Percentiles rank a stretch among this genome's conserved stretches.
Evolutionary conservation across 2,329 filamentous ascomycete genomes (phyloP).

Genomic region (Ceratocystis ficicola): DNA sequence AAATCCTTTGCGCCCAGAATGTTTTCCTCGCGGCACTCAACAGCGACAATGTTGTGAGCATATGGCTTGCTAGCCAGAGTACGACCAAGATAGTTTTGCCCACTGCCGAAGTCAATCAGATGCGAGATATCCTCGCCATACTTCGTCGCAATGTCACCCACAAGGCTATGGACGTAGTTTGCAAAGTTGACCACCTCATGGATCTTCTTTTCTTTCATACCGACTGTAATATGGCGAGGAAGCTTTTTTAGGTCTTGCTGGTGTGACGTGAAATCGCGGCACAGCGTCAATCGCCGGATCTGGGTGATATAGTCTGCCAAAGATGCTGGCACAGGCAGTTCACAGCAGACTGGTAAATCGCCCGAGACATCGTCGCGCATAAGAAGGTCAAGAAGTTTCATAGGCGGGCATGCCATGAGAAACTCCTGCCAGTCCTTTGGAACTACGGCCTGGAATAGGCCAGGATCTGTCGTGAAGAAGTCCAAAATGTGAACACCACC

Average conservation of each 20-base stretch:
- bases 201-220: slow-evolving; percentile 92
- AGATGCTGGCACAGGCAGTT: slow-evolving; percentile 37
- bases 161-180: slow-evolving; percentile 58
- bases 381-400: slow-evolving; percentile 67
- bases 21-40: slow-evolving; percentile 78
- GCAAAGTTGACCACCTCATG: slow-evolving; percentile 90
- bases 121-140: slow-evolving; percentile 58
- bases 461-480: slow-evolving; percentile 78
- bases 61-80: slow-evolving; percentile 77
- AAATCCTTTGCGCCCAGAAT: slow-evolving; percentile 74
- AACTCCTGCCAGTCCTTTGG: slow-evolving; percentile 72
- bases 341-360: slow-evolving; percentile 15
- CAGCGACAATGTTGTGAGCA: slow-evolving; percentile 74
- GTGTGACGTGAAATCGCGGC: slow-evolving; percentile 43
- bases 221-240: slow-evolving; percentile 61
- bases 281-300: slow-evolving; percentile 57
- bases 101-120: slow-evolving; percentile 89
- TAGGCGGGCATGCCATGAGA: slow-evolving; percentile 57
- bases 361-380: slow-evolving; percentile 59
- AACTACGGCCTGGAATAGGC: slow-evolving; percentile 66
- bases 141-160: slow-evolving; percentile 43
- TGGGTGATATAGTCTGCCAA: slow-evolving; percentile 61
- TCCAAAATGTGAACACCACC: slow-evolving; percentile 96
- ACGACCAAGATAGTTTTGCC: slow-evolving; percentile 89
- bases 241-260: slow-evolving; percentile 43